Base-by-base conservation (phyloP, 2,329 filamentous ascomycete species). In the Diaporthe helianthi region DNA sequence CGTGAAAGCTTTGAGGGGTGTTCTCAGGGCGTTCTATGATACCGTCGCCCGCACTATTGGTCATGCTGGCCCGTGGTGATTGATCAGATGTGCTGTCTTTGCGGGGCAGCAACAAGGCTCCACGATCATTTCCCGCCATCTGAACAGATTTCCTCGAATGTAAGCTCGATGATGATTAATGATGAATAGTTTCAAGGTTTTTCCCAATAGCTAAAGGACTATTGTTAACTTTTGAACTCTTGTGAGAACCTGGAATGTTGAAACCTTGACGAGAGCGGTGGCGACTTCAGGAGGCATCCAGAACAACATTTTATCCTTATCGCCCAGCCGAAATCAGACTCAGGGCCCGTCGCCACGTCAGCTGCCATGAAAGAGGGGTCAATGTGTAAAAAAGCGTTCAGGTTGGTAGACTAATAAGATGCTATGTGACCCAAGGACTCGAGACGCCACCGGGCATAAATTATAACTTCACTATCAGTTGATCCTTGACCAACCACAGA, bases 291-390 rank as follows among this genome's bases (percentile, higher is more conserved):
- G 13, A 53, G 19, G 7, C 19, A 22, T 53, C 29, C 2, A 53
- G 10, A 13, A 3, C 19, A 15, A 22, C 1, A 22, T n/a, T 4
- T n/a, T 9, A 9, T 31, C 3, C 9, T 33, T n/a, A 29, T 7
- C 22, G 4, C 15, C 5, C 47, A 15, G 22, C 46, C 24, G 46
- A 49, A 12, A 12, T 24, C 46, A 12, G 13, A 13, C 47, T 19
- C 4, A 51, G n/a, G 1, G 2, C 9, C 10, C 13, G 0, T 29
- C 3, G 10, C 8, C 17, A 10, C 15, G 2, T 2, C 22, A 15
- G 22, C 3, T 24, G 13, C 22, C 46, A 49, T 22, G 26, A 8
- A 26, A 24, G 10, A 7, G 7, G 13, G 24, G 24, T 8, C 2
- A 17, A 29, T 19, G 13, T 4, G 24, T 29, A 19, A 19, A 29